Base-by-base conservation (phyloP, 345 rosid species). In the Trapa incisa region DNA sequence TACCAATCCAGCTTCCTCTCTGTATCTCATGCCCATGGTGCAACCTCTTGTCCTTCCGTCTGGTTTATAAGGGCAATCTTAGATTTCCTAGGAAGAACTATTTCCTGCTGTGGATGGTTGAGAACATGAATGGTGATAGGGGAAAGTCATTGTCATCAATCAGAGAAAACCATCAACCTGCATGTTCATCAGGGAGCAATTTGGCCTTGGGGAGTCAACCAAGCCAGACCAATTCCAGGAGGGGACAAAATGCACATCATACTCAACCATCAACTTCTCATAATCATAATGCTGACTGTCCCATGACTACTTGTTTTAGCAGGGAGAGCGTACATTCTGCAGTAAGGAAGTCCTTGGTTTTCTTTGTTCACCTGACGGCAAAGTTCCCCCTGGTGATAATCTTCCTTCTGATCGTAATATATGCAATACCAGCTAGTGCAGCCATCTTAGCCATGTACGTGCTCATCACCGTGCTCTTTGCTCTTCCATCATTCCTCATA, bases 21-120 rank as follows among this genome's bases (percentile, higher is more conserved):
- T 92, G 86, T 74, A 83, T 89, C 65, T 79, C 96, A 43, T 92
- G 98, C 64, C 98, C 97, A 0, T 92, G 98, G 97, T 92, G 97
- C 78, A 88, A 82, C 61, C 85, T 86, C 64, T 73, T 88, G 68
- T 93, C 98, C 22, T 83, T 90, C 47, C 86, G 94, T 60, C 76
- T 90, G 36, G 83, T 93, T 70, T 90, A 84, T 67, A 85, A 75
- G 70, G 94, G 96, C 69, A 79, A 79, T 56, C 85, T 93, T 13
- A 86, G 77, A 70, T 93, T 89, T 72, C 98, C 98, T 35, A 72
- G 78, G 58, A 93, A 93, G 80, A 90, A 93, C 74, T 93, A 88
- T 75, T 86, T 90, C 74, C 70, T 93, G 29, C 97, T 88, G 38
- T 88, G 97, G 98, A 93, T 93, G 97, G 89, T 90, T 2, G 97